These are phyloP conservation scores for Scopulariopsis brevicaulis DNA, from an alignment of 2,329 filamentous ascomycete genomes.

Conservation along the genomic window DNA sequence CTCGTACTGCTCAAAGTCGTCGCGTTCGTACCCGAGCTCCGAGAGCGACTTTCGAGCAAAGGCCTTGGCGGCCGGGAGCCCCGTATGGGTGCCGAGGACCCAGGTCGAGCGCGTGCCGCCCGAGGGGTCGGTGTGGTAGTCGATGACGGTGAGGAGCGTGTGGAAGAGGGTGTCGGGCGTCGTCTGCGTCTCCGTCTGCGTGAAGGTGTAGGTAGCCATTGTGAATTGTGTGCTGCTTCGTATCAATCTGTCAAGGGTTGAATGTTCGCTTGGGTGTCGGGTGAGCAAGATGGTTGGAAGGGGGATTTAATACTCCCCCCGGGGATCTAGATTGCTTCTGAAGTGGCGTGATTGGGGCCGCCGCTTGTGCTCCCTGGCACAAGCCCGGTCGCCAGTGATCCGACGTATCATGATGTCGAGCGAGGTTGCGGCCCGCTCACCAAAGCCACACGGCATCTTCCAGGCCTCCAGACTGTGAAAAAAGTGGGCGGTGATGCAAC, in stretches of 20 bases:
- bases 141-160: conserved; percentile 21
- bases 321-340: neutral
- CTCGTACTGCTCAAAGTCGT: conserved; percentile 23
- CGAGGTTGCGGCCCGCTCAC: neutral
- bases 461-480: neutral
- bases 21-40: conserved; percentile 20
- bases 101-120: conserved; percentile 17
- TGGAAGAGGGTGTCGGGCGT: conserved; percentile 22
- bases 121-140: conserved; percentile 13
- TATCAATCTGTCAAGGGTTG: neutral
- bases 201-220: neutral
- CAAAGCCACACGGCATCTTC: neutral
- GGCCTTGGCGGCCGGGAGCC: conserved; percentile 21
- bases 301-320: neutral
- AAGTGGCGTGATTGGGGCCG: neutral
- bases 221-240: neutral
- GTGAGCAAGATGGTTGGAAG: neutral
- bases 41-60: conserved; percentile 19
- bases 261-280: too few relatives aligned
- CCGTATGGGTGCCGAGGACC: conserved; percentile 25
- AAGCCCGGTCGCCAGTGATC: neutral
- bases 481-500: neutral
- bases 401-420: neutral
- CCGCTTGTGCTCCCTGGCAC: neutral
- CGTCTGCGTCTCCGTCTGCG: neutral